These are phyloP conservation scores for Anaeramoeba ignava DNA, from an alignment of 78 protist genomes.

Conservation along the genomic window DNA sequence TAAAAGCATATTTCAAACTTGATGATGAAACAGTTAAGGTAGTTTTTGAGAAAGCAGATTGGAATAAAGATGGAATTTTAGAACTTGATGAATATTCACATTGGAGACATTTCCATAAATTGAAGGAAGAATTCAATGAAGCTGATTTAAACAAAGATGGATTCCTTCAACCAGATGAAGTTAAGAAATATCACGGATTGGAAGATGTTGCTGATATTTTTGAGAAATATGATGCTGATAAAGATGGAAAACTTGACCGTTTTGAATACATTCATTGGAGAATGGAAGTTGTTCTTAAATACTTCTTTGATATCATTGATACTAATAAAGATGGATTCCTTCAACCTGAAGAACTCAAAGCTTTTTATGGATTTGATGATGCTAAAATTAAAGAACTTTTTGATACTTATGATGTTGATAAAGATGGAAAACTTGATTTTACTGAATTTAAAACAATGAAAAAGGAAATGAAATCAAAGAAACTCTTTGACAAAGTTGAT, in stretches of 20 bases:
- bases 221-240: background rate
- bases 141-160: background rate
- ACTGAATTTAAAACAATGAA: background rate
- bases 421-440: background rate
- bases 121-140: background rate
- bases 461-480: background rate
- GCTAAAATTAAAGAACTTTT: background rate
- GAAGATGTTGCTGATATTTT: background rate
- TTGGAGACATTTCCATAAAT: background rate
- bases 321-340: background rate
- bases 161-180: background rate
- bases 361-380: background rate
- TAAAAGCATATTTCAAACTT: background rate
- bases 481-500: background rate
- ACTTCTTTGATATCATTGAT: background rate
- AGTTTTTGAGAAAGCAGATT: background rate
- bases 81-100: background rate
- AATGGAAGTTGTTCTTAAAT: background rate
- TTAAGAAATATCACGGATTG: background rate
- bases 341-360: background rate
- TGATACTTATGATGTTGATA: background rate
- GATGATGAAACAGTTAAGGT: background rate
- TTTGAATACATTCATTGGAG: background rate
- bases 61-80: background rate
- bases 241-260: background rate